Evolutionary conservation across 2,329 filamentous ascomycete species (phyloP), one percentile per base, ranked within the genome.

Genomic region (Zarea fungicola): DNA sequence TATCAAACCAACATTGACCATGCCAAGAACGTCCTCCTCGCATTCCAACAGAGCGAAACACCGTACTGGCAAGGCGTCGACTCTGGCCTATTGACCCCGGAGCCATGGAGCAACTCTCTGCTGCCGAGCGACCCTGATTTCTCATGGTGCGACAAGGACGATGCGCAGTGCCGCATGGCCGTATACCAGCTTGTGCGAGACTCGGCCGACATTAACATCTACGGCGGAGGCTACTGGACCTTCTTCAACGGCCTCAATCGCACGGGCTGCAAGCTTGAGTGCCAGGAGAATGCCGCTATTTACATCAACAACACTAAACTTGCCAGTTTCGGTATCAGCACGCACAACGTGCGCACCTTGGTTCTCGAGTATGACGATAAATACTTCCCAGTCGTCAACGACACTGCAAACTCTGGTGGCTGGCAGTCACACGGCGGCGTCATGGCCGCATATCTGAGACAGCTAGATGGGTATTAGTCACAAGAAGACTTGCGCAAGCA

Each of bases 1-100:
- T 80, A 80, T 60, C 72, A 80, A 55, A 76, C 77, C 59, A 71
- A 76, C 42, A 64, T 78, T 50, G 62, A 71, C 52, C 65, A 65
- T 31, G 72, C 72, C 2, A 50, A 62, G 18, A 69, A 73, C 42
- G 60, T 76, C 31, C 76, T 70, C 56, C 58, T 69, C 10, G 66
- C 63, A 18, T 64, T 72, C 57, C 65, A 71, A 55, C 73, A 77
- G 56, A 70, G 67, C 45, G 74, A 76, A 55, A 69, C 69, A 2
- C 68, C 73, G 0, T 76, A 75, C 56, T 62, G 62, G 58, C 60
- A 69, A 42, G 65, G 62, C 3, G 48, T 53, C 11, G 58, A 59
- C n/a, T 62, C 61, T 13, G 62, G 59, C 2, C 53, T 62, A 3
- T 52, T 56, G 21, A 66, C 69, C 4, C 71, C 71, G 6, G 56